Conservation (phyloP, 2,329 filamentous ascomycete genomes). For the Dactylellina sp. region DNA sequence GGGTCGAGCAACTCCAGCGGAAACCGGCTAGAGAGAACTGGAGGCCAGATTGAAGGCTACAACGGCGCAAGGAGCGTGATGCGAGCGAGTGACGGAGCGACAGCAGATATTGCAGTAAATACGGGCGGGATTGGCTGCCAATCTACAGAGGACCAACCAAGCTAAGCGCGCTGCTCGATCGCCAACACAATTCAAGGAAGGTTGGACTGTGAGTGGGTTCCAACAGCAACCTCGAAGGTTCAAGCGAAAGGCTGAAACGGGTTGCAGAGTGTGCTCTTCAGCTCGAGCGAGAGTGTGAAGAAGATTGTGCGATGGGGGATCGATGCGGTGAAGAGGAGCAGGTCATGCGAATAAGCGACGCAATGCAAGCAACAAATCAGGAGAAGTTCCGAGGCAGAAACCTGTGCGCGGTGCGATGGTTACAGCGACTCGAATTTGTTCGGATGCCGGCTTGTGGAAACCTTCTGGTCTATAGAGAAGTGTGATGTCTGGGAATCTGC, state of each 20-base stretch:
- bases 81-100: background rate
- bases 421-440: slow-evolving; percentile 11
- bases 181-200: slow-evolving; percentile 7
- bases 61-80: too few species aligned
- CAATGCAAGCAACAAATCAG: slow-evolving; percentile 26
- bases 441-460: slow-evolving; percentile 23
- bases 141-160: background rate
- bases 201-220: background rate
- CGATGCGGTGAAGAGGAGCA: background rate
- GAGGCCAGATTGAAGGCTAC: background rate
- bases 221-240: slow-evolving; percentile 13
- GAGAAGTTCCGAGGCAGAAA: slow-evolving; percentile 2
- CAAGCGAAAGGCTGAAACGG: slow-evolving; percentile 9
- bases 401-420: background rate
- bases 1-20: background rate
- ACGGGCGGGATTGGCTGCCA: slow-evolving; percentile 3
- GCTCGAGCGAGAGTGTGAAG: background rate
- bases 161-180: slow-evolving; percentile 11
- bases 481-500: slow-evolving; percentile 23
- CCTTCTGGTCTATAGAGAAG: background rate
- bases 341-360: slow-evolving; percentile 31
- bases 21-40: background rate
- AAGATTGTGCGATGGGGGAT: background rate
- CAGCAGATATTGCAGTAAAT: background rate
- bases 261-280: slow-evolving; percentile 11